A percentile compares a stretch with the other conserved stretches of the same genome.
These are phyloP conservation scores for Ilyonectria mors-panacis DNA, from an alignment of 2,329 filamentous ascomycete species.

Conservation along the genomic window DNA sequence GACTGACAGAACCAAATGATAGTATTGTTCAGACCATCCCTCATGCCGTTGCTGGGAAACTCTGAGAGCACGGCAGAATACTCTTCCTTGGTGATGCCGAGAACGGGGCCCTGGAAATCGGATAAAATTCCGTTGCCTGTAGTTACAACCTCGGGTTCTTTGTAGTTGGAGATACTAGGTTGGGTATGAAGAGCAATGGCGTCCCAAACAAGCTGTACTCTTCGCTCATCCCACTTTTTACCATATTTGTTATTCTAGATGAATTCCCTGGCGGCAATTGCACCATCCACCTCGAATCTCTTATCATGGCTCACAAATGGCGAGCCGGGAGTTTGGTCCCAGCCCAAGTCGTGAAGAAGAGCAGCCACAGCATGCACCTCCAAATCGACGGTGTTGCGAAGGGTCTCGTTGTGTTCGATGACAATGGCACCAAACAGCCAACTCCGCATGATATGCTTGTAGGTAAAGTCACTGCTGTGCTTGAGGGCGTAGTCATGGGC, in stretches of 20 bases:
- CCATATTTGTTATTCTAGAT: slow-evolving; percentile 17
- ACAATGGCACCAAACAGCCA: slow-evolving; percentile 30
- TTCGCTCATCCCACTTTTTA: slow-evolving; percentile 13
- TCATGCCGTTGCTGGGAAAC: slow-evolving; percentile 24
- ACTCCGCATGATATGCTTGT: slow-evolving; percentile 33
- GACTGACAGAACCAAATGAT: slow-evolving; percentile 28
- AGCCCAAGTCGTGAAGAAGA: slow-evolving; percentile 32
- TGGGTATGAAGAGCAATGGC: slow-evolving; percentile 32
- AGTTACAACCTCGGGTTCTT: slow-evolving; percentile 28
- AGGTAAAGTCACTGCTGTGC: slow-evolving; percentile 22
- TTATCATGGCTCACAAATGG: slow-evolving; percentile 21
- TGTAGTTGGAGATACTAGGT: slow-evolving; percentile 19
- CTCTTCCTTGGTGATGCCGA: slow-evolving; percentile 1
- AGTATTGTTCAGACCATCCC: slow-evolving; percentile 17
- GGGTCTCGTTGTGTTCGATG: slow-evolving; percentile 20
- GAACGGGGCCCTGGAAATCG: slow-evolving; percentile 19
- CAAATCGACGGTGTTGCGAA: background rate
- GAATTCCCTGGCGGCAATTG: slow-evolving; percentile 22
- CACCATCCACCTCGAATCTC: slow-evolving; percentile 31
- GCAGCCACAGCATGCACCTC: slow-evolving; percentile 30
- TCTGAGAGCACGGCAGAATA: slow-evolving; percentile 4
- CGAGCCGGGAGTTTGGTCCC: slow-evolving; percentile 22
- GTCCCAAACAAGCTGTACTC: slow-evolving; percentile 25
- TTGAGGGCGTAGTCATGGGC: slow-evolving; percentile 10
- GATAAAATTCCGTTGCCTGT: slow-evolving; percentile 21